Evolutionary conservation across 1,139 yeast genomes (phyloP).

Genomic region (Scheffersomyces titani): DNA sequence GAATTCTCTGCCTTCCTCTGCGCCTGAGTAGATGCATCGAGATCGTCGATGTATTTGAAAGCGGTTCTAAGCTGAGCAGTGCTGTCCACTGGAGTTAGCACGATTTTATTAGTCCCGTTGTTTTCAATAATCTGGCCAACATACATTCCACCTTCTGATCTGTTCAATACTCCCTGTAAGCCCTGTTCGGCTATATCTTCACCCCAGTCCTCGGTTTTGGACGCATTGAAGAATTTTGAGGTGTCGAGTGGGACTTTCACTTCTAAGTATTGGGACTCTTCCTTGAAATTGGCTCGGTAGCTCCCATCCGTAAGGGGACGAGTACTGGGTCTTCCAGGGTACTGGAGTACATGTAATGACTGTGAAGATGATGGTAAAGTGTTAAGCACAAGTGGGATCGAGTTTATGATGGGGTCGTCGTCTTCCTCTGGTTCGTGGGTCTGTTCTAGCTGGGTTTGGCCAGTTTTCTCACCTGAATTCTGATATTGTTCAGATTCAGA

Average conservation of each 20-base stretch:
- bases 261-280: slow-evolving; percentile 57
- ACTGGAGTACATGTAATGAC: slow-evolving; percentile 55
- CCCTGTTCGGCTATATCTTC: slow-evolving; percentile 59
- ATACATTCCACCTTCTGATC: slow-evolving; percentile 53
- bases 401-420: slow-evolving; percentile 78
- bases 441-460: slow-evolving; percentile 1
- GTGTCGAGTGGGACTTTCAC: slow-evolving; percentile 73
- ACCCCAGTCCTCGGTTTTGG: slow-evolving; percentile 65
- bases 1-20: slow-evolving; percentile 26
- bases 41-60: slow-evolving; percentile 71
- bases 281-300: slow-evolving; percentile 59
- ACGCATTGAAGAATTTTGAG: slow-evolving; percentile 60
- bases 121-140: slow-evolving; percentile 33
- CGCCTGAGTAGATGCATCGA: slow-evolving; percentile 30
- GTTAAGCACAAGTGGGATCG: slow-evolving; percentile 62
- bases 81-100: slow-evolving; percentile 65
- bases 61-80: slow-evolving; percentile 81
- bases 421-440: slow-evolving; percentile 20
- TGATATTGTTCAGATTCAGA: slow-evolving; percentile 3
- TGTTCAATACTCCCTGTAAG: slow-evolving; percentile 66
- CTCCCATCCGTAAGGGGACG: slow-evolving; percentile 47
- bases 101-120: slow-evolving; percentile 40
- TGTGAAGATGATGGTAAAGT: slow-evolving; percentile 22
- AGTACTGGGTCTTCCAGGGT: slow-evolving; percentile 64
- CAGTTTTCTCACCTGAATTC: slow-evolving; percentile 1